Evolutionary conservation across 2,329 filamentous ascomycete species (phyloP).

Genomic region (Trichoderma breve): DNA sequence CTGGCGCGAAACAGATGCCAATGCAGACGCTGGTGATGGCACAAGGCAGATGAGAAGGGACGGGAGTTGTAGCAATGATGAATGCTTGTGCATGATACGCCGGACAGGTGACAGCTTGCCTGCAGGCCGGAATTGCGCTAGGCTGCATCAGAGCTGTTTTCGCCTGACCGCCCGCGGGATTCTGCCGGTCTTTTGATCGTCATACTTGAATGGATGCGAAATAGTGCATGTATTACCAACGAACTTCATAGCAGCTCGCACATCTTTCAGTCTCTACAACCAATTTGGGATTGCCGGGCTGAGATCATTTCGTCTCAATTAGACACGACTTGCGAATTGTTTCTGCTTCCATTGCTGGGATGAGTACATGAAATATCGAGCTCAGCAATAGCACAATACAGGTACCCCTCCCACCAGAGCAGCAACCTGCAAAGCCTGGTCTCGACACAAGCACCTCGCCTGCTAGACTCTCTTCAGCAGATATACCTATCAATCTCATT

Average conservation of each 20-base stretch:
- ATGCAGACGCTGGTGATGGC: not conserved
- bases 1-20: not conserved
- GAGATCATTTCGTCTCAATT: not conserved
- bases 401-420: not conserved
- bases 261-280: not conserved
- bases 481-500: not conserved
- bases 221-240: not conserved
- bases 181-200: conserved; percentile 11
- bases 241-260: not conserved
- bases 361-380: not conserved
- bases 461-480: not conserved
- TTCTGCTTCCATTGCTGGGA: not conserved
- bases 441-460: not conserved
- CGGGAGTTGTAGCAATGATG: not conserved
- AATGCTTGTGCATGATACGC: not conserved
- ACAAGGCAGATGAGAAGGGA: not conserved
- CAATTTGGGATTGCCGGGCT: not conserved
- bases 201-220: not conserved
- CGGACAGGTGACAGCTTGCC: conserved; percentile 14
- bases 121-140: conserved; percentile 3
- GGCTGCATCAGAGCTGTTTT: not conserved
- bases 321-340: not conserved
- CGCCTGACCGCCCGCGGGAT: conserved; percentile 11
- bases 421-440: not conserved
- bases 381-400: not conserved